Conservation (phyloP, 805 yeast genomes). For the Ogataea nakhonphanomensis region DNA sequence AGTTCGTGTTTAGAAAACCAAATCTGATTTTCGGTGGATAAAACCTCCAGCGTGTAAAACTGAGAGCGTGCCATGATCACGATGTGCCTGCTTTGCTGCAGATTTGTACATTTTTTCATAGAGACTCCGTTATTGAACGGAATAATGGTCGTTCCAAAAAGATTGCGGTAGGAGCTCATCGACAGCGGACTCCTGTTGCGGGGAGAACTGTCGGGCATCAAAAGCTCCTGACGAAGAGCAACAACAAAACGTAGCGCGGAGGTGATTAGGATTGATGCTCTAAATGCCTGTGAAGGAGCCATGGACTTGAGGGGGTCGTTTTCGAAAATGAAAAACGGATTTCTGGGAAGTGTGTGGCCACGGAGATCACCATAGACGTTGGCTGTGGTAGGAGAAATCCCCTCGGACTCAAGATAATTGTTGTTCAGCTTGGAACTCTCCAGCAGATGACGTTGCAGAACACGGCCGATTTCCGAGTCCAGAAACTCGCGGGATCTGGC, state of each 20-base stretch:
- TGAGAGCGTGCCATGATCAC: slow-evolving; percentile 48
- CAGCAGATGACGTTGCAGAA: slow-evolving; percentile 52
- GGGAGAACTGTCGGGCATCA: slow-evolving; percentile 58
- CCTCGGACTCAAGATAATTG: slow-evolving; percentile 52
- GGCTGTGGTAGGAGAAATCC: slow-evolving; percentile 47
- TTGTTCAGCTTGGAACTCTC: slow-evolving; percentile 42
- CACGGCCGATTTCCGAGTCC: slow-evolving; percentile 37
- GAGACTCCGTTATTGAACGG: slow-evolving; percentile 43
- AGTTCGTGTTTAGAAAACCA: slow-evolving; percentile 55
- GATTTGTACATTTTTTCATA: slow-evolving; percentile 33
- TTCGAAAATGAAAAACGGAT: slow-evolving; percentile 71
- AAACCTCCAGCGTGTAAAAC: slow-evolving; percentile 47
- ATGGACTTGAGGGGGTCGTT: slow-evolving; percentile 66
- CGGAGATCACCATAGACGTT: slow-evolving; percentile 60
- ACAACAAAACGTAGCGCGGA: slow-evolving; percentile 66
- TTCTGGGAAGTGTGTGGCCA: slow-evolving; percentile 69
- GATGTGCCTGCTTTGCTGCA: slow-evolving; percentile 45
- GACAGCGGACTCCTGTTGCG: slow-evolving; percentile 50
- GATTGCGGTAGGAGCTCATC: slow-evolving; percentile 62
- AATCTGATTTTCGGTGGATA: slow-evolving; percentile 40
- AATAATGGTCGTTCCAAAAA: slow-evolving; percentile 67
- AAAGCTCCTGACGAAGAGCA: slow-evolving; percentile 49
- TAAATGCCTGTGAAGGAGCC: slow-evolving; percentile 58
- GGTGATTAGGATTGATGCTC: slow-evolving; percentile 64
- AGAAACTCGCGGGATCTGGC: slow-evolving; percentile 44